Evolutionary conservation across 306 rosid species (phyloP).

Genomic region (Calophaca sinica): DNA sequence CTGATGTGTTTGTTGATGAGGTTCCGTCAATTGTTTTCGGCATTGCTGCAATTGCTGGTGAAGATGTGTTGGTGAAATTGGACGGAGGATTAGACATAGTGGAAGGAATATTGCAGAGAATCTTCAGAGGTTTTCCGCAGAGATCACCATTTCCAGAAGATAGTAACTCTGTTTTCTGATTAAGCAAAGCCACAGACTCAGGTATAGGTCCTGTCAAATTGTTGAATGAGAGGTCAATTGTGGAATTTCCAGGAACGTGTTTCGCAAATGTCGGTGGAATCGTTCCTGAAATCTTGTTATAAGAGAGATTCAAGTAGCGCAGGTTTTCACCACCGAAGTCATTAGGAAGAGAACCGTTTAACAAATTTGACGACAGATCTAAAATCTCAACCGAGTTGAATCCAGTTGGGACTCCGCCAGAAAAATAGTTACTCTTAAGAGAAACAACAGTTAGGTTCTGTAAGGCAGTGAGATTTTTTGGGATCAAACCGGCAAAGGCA

Average conservation of each 20-base stretch:
- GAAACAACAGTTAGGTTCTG: constrained; percentile 69
- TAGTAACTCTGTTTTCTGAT: constrained; percentile 62
- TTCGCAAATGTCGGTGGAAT: constrained; percentile 66
- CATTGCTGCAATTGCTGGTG: constrained; percentile 95
- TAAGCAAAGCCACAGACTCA: constrained; percentile 55
- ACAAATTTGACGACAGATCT: constrained; percentile 87
- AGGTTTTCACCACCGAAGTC: constrained; percentile 63
- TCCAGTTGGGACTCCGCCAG: constrained; percentile 67
- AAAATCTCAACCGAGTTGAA: constrained; percentile 59
- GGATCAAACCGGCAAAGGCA: constrained; percentile 79
- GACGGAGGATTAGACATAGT: constrained; percentile 68
- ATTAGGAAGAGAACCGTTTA: constrained; percentile 78
- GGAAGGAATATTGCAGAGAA: constrained; percentile 77
- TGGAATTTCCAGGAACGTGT: constrained; percentile 57
- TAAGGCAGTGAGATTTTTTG: constrained; percentile 59
- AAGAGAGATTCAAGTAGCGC: constrained; percentile 76
- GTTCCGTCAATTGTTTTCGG: constrained; percentile 72
- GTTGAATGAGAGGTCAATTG: constrained; percentile 90
- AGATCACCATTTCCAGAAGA: constrained; percentile 75
- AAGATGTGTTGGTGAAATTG: constrained; percentile 56
- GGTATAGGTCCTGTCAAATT: constrained; percentile 80
- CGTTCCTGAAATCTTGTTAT: constrained; percentile 76
- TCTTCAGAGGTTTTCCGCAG: constrained; percentile 85
- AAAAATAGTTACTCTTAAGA: constrained; percentile 73
- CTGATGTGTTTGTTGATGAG: constrained; percentile 44